Conservation (phyloP, 2,329 filamentous ascomycete species). For the Catunica adiposa region DNA sequence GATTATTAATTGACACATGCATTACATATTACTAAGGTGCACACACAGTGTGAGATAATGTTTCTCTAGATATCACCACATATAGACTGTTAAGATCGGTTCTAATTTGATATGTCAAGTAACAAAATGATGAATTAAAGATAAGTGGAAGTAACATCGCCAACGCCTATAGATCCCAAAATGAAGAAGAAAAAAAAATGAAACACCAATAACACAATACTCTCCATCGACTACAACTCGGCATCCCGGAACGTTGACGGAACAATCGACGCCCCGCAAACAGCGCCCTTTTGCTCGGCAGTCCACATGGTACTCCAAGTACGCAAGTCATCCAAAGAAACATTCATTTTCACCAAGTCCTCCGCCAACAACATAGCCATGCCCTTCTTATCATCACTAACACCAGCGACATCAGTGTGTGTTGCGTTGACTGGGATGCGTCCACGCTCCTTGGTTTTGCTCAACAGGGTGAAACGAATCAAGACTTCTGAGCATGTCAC, state of each 20-base stretch:
- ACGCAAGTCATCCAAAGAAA: slow-evolving; percentile 37
- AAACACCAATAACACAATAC: not conserved
- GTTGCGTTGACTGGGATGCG: not conserved
- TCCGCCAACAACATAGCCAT: slow-evolving; percentile 28
- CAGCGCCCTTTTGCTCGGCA: slow-evolving; percentile 15
- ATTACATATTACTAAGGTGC: too few species aligned
- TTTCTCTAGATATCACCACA: too few species aligned
- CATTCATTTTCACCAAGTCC: slow-evolving; percentile 33
- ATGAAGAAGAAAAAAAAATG: not conserved
- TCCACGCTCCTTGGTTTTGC: slow-evolving; percentile 20
- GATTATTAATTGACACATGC: too few species aligned
- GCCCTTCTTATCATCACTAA: slow-evolving; percentile 21
- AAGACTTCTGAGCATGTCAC: slow-evolving; percentile 84
- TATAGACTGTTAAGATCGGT: too few species aligned
- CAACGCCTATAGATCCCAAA: not conserved
- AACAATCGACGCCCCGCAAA: slow-evolving; percentile 14
- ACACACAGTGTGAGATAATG: too few species aligned
- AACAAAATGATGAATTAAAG: too few species aligned
- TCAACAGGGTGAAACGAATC: slow-evolving; percentile 64
- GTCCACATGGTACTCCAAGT: slow-evolving; percentile 17
- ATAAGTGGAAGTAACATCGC: too few species aligned
- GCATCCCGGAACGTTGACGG: slow-evolving; percentile 5
- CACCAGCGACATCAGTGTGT: not conserved
- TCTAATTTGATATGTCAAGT: too few species aligned
- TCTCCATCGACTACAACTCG: slow-evolving; percentile 1